phyloP scores from a whole-genome alignment of 78 protist species.

The Fonticula alba region DNA sequence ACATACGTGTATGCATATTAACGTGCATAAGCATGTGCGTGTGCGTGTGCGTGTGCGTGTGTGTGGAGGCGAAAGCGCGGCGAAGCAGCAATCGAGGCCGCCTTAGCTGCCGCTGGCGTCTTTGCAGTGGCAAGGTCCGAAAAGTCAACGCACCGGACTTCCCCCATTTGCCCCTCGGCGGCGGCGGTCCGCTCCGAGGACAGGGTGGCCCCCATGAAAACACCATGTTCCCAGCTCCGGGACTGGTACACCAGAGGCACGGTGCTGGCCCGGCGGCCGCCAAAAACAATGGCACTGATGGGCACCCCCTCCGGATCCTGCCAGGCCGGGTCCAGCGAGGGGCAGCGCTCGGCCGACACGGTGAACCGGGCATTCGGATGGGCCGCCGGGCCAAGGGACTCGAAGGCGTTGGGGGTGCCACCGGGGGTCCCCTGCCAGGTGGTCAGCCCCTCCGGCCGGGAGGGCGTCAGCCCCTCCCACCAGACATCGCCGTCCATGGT shows the following conservation, averaged over 20 bases:
- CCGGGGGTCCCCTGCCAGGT: constrained; percentile 62
- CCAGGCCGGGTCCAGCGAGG: constrained; percentile 47
- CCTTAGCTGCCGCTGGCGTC: too few species aligned
- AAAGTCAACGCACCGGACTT: too few species aligned
- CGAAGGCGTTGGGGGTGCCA: not conserved
- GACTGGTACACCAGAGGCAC: constrained; percentile 53
- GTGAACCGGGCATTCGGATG: constrained; percentile 79
- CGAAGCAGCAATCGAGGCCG: too few species aligned
- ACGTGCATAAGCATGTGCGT: too few species aligned
- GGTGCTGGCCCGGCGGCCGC: constrained; percentile 57
- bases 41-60: too few species aligned
- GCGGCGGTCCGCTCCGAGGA: constrained; percentile 71
- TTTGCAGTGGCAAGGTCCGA: too few species aligned
- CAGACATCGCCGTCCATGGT: constrained; percentile 68
- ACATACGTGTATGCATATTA: too few species aligned
- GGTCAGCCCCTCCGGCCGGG: constrained; percentile 18
- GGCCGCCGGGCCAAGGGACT: constrained; percentile 44
- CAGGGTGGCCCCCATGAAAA: constrained; percentile 56
- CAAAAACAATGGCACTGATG: constrained; percentile 69
- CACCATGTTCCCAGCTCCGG: constrained; percentile 76
- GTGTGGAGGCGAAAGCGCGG: too few species aligned
- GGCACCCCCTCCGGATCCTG: constrained; percentile 67
- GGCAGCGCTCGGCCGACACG: constrained; percentile 58
- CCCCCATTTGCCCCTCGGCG: constrained; percentile 49
- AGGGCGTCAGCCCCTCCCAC: constrained; percentile 80